Evolutionary conservation across 306 rosid genomes (phyloP).

Genomic region (Rubus idaeus): DNA sequence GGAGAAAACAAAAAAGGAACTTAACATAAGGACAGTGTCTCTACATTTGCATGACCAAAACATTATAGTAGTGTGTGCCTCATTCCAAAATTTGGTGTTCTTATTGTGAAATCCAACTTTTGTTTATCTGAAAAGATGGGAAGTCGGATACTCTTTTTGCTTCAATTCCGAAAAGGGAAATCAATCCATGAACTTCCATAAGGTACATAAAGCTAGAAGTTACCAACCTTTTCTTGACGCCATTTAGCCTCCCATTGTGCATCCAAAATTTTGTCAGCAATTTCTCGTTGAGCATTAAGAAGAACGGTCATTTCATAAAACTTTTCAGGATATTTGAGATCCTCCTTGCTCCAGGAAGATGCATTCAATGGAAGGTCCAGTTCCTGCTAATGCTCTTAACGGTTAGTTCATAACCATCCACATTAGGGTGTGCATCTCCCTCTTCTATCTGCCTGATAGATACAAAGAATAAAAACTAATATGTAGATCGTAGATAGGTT

Average conservation of each 20-base stretch:
- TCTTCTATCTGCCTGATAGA: slow-evolving; percentile 15
- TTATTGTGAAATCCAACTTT: too few species aligned
- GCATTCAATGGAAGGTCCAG: slow-evolving; percentile 83
- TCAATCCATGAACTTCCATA: slow-evolving; percentile 3
- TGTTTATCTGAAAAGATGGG: background rate
- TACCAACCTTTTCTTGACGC: slow-evolving; percentile 87
- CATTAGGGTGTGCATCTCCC: background rate
- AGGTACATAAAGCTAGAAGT: slow-evolving; percentile 12
- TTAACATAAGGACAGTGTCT: background rate
- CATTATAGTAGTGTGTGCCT: background rate
- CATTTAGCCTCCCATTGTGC: slow-evolving; percentile 90
- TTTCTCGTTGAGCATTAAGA: slow-evolving; percentile 93
- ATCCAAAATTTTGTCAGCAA: slow-evolving; percentile 83
- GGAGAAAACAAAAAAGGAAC: background rate
- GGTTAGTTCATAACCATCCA: slow-evolving; percentile 32
- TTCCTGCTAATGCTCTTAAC: slow-evolving; percentile 51
- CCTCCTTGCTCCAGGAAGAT: slow-evolving; percentile 91
- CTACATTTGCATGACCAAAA: background rate
- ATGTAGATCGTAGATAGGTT: slow-evolving; percentile 14
- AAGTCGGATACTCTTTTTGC: background rate
- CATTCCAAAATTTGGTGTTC: background rate
- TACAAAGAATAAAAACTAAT: background rate
- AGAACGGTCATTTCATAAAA: slow-evolving; percentile 89
- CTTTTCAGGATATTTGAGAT: slow-evolving; percentile 78
- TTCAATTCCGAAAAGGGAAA: background rate